Percentiles rank a stretch among this genome's conserved stretches.
These are phyloP conservation scores for Annona squamosa DNA, from an alignment of 164 flowering plant genomes.

Conservation along the genomic window DNA sequence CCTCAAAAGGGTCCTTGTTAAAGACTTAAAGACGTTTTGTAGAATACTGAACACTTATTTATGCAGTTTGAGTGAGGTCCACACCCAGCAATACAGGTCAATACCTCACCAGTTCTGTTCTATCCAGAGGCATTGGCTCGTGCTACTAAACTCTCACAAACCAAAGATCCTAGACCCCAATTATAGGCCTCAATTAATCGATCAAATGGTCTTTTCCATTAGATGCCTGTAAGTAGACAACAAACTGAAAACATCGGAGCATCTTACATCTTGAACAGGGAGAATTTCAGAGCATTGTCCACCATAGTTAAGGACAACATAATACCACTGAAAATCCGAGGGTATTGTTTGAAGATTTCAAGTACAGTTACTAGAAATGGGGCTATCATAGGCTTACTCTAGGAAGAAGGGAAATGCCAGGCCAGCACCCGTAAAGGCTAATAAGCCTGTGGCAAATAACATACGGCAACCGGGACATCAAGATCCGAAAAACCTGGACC, in stretches of 20 bases:
- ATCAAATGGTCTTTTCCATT: too few species aligned
- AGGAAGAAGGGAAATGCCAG: constrained; percentile 86
- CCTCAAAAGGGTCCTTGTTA: background rate
- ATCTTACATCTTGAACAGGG: background rate
- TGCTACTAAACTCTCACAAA: background rate
- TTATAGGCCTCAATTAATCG: background rate
- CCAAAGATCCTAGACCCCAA: background rate
- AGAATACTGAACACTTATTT: background rate
- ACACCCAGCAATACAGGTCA: background rate
- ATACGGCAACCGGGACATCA: constrained; percentile 55
- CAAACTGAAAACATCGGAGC: too few species aligned
- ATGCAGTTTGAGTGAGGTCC: background rate
- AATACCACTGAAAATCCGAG: background rate
- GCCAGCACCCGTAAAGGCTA: constrained; percentile 75
- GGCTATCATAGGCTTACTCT: constrained; percentile 46
- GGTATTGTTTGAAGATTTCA: background rate
- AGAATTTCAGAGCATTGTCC: background rate
- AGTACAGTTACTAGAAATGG: background rate
- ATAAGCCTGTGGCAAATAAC: constrained; percentile 49
- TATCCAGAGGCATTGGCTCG: background rate
- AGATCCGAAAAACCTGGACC: constrained; percentile 8
- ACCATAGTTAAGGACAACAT: background rate
- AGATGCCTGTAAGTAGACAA: background rate
- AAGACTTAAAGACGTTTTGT: background rate
- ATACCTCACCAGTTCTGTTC: background rate